A percentile compares a stretch with the other conserved stretches of the same genome.
Evolutionary conservation across 768 basidiomycete genomes (phyloP).

Genomic region (Hypsizygus marmoreus): DNA sequence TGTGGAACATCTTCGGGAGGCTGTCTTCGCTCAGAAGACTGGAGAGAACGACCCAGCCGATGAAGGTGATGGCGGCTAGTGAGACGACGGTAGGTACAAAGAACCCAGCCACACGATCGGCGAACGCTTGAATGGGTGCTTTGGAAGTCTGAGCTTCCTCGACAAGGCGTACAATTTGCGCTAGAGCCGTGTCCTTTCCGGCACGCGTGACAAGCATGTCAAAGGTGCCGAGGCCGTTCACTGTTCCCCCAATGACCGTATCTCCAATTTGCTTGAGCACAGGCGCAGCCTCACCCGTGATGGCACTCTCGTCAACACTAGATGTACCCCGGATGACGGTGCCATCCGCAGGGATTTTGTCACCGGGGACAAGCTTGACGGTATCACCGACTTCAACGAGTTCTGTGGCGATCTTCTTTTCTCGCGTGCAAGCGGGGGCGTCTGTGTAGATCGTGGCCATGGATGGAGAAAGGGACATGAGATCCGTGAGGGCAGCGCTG

Average conservation of each 20-base stretch:
- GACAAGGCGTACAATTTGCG: conserved; percentile 95
- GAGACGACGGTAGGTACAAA: conserved; percentile 93
- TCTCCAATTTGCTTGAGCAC: conserved; percentile 84
- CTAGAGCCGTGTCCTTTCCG: conserved; percentile 93
- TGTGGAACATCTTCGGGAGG: conserved; percentile 84
- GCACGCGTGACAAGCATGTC: conserved; percentile 96
- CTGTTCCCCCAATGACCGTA: conserved; percentile 91
- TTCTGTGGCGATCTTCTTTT: conserved; percentile 92
- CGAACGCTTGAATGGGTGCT: conserved; percentile 97
- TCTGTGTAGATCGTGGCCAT: conserved; percentile 97
- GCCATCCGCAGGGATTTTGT: conserved; percentile 96
- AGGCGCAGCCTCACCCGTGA: conserved; percentile 93
- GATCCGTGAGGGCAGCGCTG: conserved; percentile 92
- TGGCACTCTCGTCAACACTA: conserved; percentile 92
- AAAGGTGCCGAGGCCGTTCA: conserved; percentile 96
- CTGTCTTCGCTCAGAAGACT: conserved; percentile 51
- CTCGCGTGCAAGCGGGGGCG: conserved; percentile 72
- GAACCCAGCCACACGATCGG: conserved; percentile 90
- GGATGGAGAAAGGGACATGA: conserved; percentile 93
- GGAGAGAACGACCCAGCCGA: conserved; percentile 80
- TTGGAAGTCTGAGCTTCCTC: conserved; percentile 98
- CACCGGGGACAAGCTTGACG: conserved; percentile 93
- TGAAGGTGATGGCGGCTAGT: conserved; percentile 79
- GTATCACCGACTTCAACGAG: conserved; percentile 92
- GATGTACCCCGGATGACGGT: conserved; percentile 85